Percentiles rank a stretch among this genome's conserved stretches.
Evolutionary conservation across 1,284 basidiomycete species (phyloP).

Genomic region (Rhodotorula glutinis): DNA sequence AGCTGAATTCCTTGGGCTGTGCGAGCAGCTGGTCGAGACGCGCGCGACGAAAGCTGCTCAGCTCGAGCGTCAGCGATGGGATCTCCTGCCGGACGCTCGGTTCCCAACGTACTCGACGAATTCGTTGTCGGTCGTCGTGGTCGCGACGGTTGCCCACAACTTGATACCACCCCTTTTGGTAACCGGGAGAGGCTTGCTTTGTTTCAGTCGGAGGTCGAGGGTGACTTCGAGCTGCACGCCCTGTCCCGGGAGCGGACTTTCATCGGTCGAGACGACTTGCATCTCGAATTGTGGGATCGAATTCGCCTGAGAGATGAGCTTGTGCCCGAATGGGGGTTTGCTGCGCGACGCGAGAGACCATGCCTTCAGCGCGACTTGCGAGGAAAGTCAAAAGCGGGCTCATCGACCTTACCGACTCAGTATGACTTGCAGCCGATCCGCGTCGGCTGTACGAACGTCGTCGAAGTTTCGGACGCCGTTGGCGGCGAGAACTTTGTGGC

Average conservation of each 20-base stretch:
- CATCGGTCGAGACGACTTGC: slow-evolving; percentile 3
- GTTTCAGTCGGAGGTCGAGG: slow-evolving; percentile 24
- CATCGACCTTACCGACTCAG: slow-evolving; percentile 19
- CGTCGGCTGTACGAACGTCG: slow-evolving; percentile 24
- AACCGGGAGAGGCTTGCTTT: slow-evolving; percentile 23
- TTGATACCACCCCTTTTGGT: slow-evolving; percentile 23
- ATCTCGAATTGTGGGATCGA: slow-evolving; percentile 37
- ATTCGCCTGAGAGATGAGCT: slow-evolving; percentile 26
- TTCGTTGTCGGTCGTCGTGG: slow-evolving; percentile 30
- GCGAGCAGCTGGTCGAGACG: slow-evolving; percentile 26
- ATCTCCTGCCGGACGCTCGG: neutral
- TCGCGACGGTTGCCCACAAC: slow-evolving; percentile 21
- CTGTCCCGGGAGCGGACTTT: slow-evolving; percentile 5
- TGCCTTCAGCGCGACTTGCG: neutral
- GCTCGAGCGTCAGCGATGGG: neutral
- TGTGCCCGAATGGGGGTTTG: slow-evolving; percentile 35
- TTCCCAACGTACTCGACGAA: slow-evolving; percentile 21
- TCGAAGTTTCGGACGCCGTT: slow-evolving; percentile 27
- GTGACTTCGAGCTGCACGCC: slow-evolving; percentile 32
- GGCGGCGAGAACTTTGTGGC: slow-evolving; percentile 23
- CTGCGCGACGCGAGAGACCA: slow-evolving; percentile 6
- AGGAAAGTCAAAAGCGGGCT: neutral
- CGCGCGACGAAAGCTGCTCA: slow-evolving; percentile 30
- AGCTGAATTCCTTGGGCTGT: slow-evolving; percentile 35
- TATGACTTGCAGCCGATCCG: slow-evolving; percentile 28